Evolutionary conservation across 2,329 filamentous ascomycete species (phyloP), one percentile per base, ranked within the genome.

Genomic region (Diplodia corticola): DNA sequence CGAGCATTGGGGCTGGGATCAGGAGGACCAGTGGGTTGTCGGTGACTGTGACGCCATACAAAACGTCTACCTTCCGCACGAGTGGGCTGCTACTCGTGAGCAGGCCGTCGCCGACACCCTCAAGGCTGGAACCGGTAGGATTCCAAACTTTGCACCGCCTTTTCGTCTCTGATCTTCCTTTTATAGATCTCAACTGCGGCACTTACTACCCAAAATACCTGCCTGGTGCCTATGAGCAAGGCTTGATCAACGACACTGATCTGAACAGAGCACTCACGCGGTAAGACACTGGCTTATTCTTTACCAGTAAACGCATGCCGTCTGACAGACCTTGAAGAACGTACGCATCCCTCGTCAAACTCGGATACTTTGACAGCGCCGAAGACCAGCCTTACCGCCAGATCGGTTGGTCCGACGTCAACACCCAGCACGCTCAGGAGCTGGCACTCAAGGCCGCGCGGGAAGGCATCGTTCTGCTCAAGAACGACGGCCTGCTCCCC

Each of bases 1-100:
- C 1, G 84, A 89, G 51, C 85, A 87, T 70, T 91, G 88, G 86
- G 82, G 80, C 50, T 91, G 88, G 82, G 85, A 82, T 0, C 80
- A 83, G 2, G 81, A 86, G 50, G 82, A 87, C 59, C 85, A 89
- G 68, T 89, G 84, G 72, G 82, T 91, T 40, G 87, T 86, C 0
- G 86, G 83, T 17, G 89, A 91, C 71, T 91, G 89, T 69, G 87
- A 88, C 65, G 84, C 89, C 0, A 80, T 89, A 0, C 79, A 83
- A 50, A 84, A 89, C 71, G 82, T 89, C 64, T 87, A 80, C 69
- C 77, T 81, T n/a, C 82, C 82, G 0, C 84, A 81, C 67, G 72
- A 77, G 35, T 81, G 78, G 63, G 71, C 77, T 2, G 71, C 73
- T 2, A 82, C 81, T 48, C 73, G 79, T n/a, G 77, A 81, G 35